Conservation (phyloP, 768 basidiomycete species). For the Leucocoprinus leucothites region DNA sequence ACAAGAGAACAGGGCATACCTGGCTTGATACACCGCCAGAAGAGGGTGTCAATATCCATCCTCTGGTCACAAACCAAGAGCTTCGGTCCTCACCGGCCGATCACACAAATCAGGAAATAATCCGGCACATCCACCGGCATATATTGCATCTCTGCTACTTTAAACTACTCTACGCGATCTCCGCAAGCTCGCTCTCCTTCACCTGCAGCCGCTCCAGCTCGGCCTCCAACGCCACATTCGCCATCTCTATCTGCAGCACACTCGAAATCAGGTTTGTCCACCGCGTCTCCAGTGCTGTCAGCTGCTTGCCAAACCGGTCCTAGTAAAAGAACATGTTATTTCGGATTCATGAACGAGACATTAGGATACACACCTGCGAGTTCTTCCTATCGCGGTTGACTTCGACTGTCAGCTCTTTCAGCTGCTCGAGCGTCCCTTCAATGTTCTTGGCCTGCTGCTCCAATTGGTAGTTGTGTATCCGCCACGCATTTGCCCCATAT, state of each 20-base stretch:
- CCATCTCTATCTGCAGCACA: constrained; percentile 94
- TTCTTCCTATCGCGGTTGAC: constrained; percentile 91
- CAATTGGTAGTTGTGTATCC: constrained; percentile 85
- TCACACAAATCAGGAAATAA: constrained; percentile 10
- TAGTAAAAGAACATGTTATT: constrained; percentile 25
- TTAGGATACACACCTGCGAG: constrained; percentile 53
- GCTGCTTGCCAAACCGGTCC: constrained; percentile 75
- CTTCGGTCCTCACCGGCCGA: constrained; percentile 14
- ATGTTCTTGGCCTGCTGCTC: constrained; percentile 72
- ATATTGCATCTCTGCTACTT: background rate
- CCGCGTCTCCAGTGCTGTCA: constrained; percentile 77
- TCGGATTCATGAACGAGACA: constrained; percentile 3
- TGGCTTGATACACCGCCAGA: constrained; percentile 23
- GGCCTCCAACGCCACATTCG: constrained; percentile 82
- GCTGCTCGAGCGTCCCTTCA: constrained; percentile 70
- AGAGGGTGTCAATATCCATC: constrained; percentile 23
- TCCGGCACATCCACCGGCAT: constrained; percentile 13
- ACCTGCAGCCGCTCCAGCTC: constrained; percentile 65
- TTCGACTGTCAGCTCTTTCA: constrained; percentile 76
- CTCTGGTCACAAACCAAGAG: constrained; percentile 15
- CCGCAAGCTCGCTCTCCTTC: constrained; percentile 60
- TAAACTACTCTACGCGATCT: constrained; percentile 23
- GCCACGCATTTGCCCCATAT: constrained; percentile 90
- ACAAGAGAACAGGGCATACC: constrained; percentile 24
- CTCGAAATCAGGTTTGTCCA: constrained; percentile 94